phyloP scores from a whole-genome alignment of 1,139 yeast genomes.

The Zygosaccharomyces sapae region DNA sequence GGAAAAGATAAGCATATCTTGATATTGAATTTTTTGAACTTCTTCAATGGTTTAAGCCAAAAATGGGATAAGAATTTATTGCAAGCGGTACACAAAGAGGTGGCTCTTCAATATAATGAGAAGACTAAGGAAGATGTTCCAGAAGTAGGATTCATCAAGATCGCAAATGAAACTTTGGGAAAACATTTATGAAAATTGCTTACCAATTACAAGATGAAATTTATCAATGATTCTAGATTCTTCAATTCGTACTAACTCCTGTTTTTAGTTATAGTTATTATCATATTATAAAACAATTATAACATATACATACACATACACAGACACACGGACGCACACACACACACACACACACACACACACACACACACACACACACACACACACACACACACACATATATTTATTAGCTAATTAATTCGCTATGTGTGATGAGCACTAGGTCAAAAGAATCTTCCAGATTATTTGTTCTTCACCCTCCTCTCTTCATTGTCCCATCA shows the following conservation, averaged over 20 bases:
- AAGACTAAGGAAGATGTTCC: constrained; percentile 16
- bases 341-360: too few relatives aligned
- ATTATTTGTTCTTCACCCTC: constrained; percentile 28
- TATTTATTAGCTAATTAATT: neutral
- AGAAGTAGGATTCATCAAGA: constrained; percentile 27
- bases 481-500: constrained; percentile 41
- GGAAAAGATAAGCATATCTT: constrained; percentile 17
- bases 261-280: neutral
- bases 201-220: neutral
- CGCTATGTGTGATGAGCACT: neutral
- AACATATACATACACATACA: neutral
- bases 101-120: constrained; percentile 11
- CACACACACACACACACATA: too few relatives aligned
- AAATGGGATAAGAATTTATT: constrained; percentile 30
- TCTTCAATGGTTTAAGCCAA: constrained; percentile 24
- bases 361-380: too few relatives aligned
- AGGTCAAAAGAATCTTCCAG: neutral
- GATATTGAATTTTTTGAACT: constrained; percentile 27
- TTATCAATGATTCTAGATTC: neutral
- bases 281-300: neutral
- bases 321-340: too few relatives aligned
- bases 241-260: neutral
- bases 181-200: constrained; percentile 7
- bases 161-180: constrained; percentile 24
- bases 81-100: constrained; percentile 18